phyloP scores from a whole-genome alignment of 2,329 filamentous ascomycete genomes.

The Botrytis hyacinthi region DNA sequence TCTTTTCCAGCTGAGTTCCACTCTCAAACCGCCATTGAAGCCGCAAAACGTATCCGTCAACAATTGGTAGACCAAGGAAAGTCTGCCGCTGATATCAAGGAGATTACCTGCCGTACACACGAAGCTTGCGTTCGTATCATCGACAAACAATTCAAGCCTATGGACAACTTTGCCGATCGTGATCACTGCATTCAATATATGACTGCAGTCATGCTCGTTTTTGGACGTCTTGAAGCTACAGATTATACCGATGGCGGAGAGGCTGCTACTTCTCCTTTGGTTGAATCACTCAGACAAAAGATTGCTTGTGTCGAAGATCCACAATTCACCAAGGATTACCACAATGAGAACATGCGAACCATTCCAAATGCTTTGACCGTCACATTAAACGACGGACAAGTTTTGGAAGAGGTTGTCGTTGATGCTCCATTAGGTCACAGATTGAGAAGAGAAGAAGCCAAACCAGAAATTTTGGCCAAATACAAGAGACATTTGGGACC shows the following conservation, averaged over 20 bases:
- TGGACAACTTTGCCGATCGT: conserved; percentile 99
- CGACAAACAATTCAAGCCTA: conserved; percentile 99
- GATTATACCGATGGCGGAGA: conserved; percentile 94
- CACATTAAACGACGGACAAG: conserved; percentile 88
- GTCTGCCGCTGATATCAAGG: conserved; percentile 89
- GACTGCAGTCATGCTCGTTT: conserved; percentile 93
- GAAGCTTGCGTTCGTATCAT: conserved; percentile 99
- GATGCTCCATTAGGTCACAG: conserved; percentile 94
- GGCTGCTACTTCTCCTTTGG: conserved; percentile 82
- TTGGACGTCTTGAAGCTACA: conserved; percentile 85
- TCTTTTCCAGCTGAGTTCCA: conserved; percentile 76
- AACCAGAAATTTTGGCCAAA: conserved; percentile 94
- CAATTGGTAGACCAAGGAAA: conserved; percentile 83
- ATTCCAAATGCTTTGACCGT: conserved; percentile 97
- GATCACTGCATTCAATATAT: conserved; percentile 99
- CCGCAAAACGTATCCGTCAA: conserved; percentile 82
- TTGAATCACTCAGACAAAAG: conserved; percentile 88
- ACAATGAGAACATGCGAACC: conserved; percentile 87
- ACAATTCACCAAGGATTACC: conserved; percentile 92
- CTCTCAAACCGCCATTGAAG: conserved; percentile 97
- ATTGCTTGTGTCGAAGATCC: conserved; percentile 97
- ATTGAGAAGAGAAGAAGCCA: conserved; percentile 89
- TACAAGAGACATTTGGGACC: conserved; percentile 88
- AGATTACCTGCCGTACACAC: conserved; percentile 90
- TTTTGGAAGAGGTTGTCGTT: conserved; percentile 85